A percentile compares a stretch with the other conserved stretches of the same genome.
phyloP scores from a whole-genome alignment of 208 protist genomes.

The Trypanosoma brucei region DNA sequence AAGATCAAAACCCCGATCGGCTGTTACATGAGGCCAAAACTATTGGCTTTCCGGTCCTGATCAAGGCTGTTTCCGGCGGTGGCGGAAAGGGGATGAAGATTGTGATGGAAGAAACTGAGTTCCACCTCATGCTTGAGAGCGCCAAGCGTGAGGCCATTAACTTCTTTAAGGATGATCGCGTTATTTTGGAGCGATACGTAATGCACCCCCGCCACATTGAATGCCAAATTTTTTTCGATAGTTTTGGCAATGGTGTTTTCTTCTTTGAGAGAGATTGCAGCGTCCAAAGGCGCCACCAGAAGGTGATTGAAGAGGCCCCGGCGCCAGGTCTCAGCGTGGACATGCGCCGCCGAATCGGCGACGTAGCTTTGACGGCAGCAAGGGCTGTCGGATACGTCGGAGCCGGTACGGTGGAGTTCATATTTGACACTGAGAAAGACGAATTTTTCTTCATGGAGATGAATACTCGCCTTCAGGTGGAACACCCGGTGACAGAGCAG shows the following conservation, averaged over 20 bases:
- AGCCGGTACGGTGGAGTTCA: slow-evolving; percentile 98
- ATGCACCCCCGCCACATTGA: slow-evolving; percentile 89
- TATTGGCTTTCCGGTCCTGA: slow-evolving; percentile 88
- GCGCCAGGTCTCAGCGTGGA: slow-evolving; percentile 52
- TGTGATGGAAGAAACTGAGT: slow-evolving; percentile 46
- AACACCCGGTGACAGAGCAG: slow-evolving; percentile 96
- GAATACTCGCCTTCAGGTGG: slow-evolving; percentile 98
- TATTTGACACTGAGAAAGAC: slow-evolving; percentile 83
- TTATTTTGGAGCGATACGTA: slow-evolving; percentile 94
- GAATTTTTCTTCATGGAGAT: slow-evolving; percentile 99
- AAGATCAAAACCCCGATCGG: slow-evolving; percentile 28
- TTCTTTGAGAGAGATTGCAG: slow-evolving; percentile 95
- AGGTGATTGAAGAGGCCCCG: slow-evolving; percentile 92
- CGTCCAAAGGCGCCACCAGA: slow-evolving; percentile 96
- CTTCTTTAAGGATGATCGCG: slow-evolving; percentile 91
- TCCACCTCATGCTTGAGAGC: slow-evolving; percentile 44
- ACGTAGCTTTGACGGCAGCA: slow-evolving; percentile 68
- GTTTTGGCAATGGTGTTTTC: slow-evolving; percentile 87
- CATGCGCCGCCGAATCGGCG: slow-evolving; percentile 71
- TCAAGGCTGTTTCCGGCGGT: slow-evolving; percentile 93
- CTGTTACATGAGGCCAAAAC: slow-evolving; percentile 16
- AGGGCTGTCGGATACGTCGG: slow-evolving; percentile 90
- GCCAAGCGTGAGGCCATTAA: slow-evolving; percentile 84
- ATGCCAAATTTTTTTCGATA: slow-evolving; percentile 93
- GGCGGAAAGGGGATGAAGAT: slow-evolving; percentile 87